Evolutionary conservation across 2,329 filamentous ascomycete genomes (phyloP).

Genomic region (Curvularia sp.): DNA sequence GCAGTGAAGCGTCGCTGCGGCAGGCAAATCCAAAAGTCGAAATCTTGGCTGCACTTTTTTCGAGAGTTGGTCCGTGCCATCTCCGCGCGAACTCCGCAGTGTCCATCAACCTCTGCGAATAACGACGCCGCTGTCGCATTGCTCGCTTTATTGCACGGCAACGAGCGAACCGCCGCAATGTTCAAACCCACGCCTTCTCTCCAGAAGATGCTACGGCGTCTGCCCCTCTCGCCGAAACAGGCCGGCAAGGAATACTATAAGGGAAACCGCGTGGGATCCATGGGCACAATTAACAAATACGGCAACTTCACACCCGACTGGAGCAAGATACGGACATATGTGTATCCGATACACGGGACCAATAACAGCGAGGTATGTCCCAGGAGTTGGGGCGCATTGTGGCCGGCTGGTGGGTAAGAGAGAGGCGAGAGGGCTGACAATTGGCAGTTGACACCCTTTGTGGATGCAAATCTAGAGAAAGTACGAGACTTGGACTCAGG

Average conservation of each 20-base stretch:
- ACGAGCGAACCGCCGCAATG: slow-evolving; percentile 57
- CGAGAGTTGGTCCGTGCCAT: slow-evolving; percentile 26
- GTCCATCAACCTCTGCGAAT: slow-evolving; percentile 8
- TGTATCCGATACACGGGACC: slow-evolving; percentile 73
- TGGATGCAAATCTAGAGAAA: slow-evolving; percentile 66
- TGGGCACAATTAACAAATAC: slow-evolving; percentile 83
- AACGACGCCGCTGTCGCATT: slow-evolving; percentile 10
- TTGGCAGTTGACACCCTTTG: slow-evolving; percentile 79
- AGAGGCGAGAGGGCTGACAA: not conserved
- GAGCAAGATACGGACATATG: slow-evolving; percentile 88
- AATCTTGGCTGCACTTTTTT: slow-evolving; percentile 39
- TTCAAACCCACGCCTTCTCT: slow-evolving; percentile 71
- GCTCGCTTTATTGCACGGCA: slow-evolving; percentile 3
- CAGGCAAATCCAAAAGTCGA: slow-evolving; percentile 24
- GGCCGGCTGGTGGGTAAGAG: not conserved
- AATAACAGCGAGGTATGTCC: slow-evolving; percentile 52
- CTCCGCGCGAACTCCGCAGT: slow-evolving; percentile 30
- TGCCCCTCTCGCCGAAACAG: slow-evolving; percentile 89
- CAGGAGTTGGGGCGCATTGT: not conserved
- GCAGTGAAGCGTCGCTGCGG: slow-evolving; percentile 10
- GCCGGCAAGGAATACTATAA: slow-evolving; percentile 97
- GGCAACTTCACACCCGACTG: slow-evolving; percentile 87
- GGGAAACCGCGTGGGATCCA: slow-evolving; percentile 85
- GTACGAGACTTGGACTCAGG: slow-evolving; percentile 22
- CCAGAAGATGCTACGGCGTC: slow-evolving; percentile 73